phyloP scores from a whole-genome alignment of 2,329 filamentous ascomycete genomes.

The Ascochyta fabae region DNA sequence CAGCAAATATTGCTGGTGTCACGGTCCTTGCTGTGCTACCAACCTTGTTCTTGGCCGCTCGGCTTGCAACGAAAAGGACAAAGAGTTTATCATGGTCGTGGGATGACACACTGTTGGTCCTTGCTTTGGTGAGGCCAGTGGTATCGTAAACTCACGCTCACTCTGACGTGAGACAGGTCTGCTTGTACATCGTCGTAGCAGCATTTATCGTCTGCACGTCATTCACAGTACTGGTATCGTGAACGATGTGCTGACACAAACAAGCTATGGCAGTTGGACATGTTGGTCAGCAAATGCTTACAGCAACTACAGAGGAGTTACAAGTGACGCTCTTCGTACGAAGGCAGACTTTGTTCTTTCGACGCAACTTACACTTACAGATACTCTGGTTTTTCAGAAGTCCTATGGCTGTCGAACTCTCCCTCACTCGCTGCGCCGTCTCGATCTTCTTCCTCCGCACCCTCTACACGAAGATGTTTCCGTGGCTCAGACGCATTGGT shows the following conservation, averaged over 20 bases:
- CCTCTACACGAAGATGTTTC: conserved; percentile 27
- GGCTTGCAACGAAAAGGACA: conserved; percentile 29
- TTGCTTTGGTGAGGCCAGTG: conserved; percentile 24
- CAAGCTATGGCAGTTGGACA: conserved; percentile 27
- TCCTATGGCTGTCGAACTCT: conserved; percentile 26
- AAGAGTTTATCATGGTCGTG: conserved; percentile 22
- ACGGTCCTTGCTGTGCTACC: conserved; percentile 26
- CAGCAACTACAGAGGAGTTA: conserved; percentile 15
- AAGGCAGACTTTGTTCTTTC: not conserved
- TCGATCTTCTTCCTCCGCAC: conserved; percentile 35
- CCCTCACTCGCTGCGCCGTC: conserved; percentile 31
- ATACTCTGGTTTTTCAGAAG: conserved; percentile 32
- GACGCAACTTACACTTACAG: conserved; percentile 20
- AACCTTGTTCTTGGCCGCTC: conserved; percentile 27
- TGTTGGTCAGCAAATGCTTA: conserved; percentile 18
- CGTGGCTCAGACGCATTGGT: conserved; percentile 30
- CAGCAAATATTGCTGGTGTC: conserved; percentile 20
- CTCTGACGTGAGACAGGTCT: conserved; percentile 18
- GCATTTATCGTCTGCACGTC: conserved; percentile 25
- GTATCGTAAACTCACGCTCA: not conserved
- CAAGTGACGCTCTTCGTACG: conserved; percentile 26
- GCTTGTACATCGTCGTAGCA: conserved; percentile 24
- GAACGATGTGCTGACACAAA: not conserved
- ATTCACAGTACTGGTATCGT: not conserved
- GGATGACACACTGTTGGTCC: conserved; percentile 32